phyloP scores from a whole-genome alignment of 371 early-diverging fungal genomes.

The Syncephalastrum monosporum region DNA sequence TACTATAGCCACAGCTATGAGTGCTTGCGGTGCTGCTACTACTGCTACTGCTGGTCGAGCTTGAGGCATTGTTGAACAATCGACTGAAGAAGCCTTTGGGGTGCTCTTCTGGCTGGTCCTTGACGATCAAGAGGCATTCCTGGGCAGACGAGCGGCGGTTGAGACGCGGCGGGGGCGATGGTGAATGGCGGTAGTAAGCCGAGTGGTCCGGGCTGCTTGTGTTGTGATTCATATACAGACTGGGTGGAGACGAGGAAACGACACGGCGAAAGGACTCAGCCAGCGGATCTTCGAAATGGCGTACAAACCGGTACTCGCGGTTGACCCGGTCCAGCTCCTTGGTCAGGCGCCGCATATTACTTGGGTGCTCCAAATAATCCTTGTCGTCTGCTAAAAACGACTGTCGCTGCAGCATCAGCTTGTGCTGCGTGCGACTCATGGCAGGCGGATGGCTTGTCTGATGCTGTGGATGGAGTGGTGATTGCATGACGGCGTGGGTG shows the following conservation, averaged over 20 bases:
- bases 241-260: slow-evolving; percentile 3
- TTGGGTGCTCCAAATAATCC: slow-evolving; percentile 50
- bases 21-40: too few species aligned
- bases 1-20: too few species aligned
- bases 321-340: slow-evolving; percentile 55
- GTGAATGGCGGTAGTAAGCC: slow-evolving; percentile 6
- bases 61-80: not conserved
- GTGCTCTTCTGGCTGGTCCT: not conserved
- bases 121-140: slow-evolving; percentile 2
- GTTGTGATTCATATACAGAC: not conserved
- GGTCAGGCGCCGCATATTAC: slow-evolving; percentile 48
- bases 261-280: slow-evolving; percentile 37
- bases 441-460: slow-evolving; percentile 1
- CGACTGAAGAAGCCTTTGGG: not conserved
- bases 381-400: slow-evolving; percentile 53
- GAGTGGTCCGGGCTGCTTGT: not conserved
- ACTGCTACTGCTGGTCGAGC: too few species aligned
- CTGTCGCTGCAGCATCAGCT: slow-evolving; percentile 51
- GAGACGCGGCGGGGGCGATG: not conserved
- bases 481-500: slow-evolving; percentile 12
- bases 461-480: not conserved
- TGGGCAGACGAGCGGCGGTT: slow-evolving; percentile 14
- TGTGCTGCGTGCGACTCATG: slow-evolving; percentile 51
- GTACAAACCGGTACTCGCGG: slow-evolving; percentile 44
- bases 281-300: slow-evolving; percentile 43